A percentile compares a stretch with the other conserved stretches of the same genome.
Evolutionary conservation across 2,329 filamentous ascomycete species (phyloP).

Genomic region (Scedosporium boydii): DNA sequence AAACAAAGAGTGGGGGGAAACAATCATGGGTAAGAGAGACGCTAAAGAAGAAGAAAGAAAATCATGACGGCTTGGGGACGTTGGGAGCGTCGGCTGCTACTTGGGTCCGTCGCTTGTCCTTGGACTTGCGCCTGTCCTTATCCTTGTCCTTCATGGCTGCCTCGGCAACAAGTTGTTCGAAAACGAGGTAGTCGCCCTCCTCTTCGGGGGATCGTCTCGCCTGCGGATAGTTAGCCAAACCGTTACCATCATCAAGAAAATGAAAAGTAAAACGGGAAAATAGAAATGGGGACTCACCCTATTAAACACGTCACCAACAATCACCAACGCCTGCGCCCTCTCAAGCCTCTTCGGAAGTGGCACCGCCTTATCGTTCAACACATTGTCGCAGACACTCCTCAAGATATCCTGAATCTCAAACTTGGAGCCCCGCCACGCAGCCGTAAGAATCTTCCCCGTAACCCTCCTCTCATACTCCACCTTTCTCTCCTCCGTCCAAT

Average conservation of each 20-base stretch:
- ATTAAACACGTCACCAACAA: constrained; percentile 81
- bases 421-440: constrained; percentile 91
- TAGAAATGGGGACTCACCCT: constrained; percentile 49
- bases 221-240: constrained; percentile 31
- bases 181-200: constrained; percentile 97
- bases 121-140: constrained; percentile 44
- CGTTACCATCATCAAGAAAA: not conserved
- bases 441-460: constrained; percentile 94
- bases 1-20: not conserved
- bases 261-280: not conserved
- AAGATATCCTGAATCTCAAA: constrained; percentile 97
- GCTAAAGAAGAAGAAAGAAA: not conserved
- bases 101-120: constrained; percentile 24
- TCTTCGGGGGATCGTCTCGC: constrained; percentile 85
- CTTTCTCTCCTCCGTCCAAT: constrained; percentile 97
- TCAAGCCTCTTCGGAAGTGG: constrained; percentile 78
- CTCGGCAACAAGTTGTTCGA: constrained; percentile 95
- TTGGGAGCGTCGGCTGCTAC: constrained; percentile 17
- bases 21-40: not conserved
- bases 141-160: constrained; percentile 89
- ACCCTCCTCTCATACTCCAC: constrained; percentile 91
- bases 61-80: constrained; percentile 8
- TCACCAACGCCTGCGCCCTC: constrained; percentile 77
- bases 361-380: constrained; percentile 72
- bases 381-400: constrained; percentile 84